Evolutionary conservation across 495 filamentous ascomycete species (phyloP).

Genomic region (Penicillium mononematosum): DNA sequence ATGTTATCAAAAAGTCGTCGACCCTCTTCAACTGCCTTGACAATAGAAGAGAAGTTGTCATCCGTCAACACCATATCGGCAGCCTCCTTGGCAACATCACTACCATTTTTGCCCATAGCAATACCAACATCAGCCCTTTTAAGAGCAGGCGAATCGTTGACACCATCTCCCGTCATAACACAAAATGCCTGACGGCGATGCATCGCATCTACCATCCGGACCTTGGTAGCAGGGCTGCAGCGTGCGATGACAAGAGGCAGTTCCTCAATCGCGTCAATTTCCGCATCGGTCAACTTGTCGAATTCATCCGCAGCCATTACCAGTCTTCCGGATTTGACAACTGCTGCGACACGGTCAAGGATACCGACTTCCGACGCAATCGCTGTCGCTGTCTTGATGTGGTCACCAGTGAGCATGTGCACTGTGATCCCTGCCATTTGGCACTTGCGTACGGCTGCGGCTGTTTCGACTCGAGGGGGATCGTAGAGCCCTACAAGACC

Average conservation of each 20-base stretch:
- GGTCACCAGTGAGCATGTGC: slow-evolving; percentile 70
- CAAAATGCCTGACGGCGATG: slow-evolving; percentile 64
- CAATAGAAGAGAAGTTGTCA: slow-evolving; percentile 81
- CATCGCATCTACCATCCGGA: slow-evolving; percentile 68
- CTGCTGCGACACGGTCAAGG: slow-evolving; percentile 46
- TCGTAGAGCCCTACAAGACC: slow-evolving; percentile 67
- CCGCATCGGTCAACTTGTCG: slow-evolving; percentile 56
- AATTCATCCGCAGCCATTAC: slow-evolving; percentile 66
- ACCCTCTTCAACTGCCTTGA: slow-evolving; percentile 71
- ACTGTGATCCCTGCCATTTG: slow-evolving; percentile 64
- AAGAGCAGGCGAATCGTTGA: slow-evolving; percentile 81
- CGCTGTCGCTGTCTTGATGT: slow-evolving; percentile 59
- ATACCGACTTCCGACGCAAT: slow-evolving; percentile 67
- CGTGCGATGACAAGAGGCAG: slow-evolving; percentile 69
- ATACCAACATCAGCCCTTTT: slow-evolving; percentile 80
- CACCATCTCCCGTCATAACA: slow-evolving; percentile 78
- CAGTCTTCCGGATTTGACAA: slow-evolving; percentile 47
- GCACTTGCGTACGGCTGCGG: slow-evolving; percentile 49
- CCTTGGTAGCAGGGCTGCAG: slow-evolving; percentile 67
- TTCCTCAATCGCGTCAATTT: slow-evolving; percentile 60
- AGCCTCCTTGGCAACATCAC: slow-evolving; percentile 87
- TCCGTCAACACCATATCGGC: slow-evolving; percentile 86
- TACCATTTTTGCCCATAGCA: slow-evolving; percentile 79
- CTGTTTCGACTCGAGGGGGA: slow-evolving; percentile 66
- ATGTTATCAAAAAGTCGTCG: slow-evolving; percentile 77